These are phyloP conservation scores for Allomyces arbusculus DNA, from an alignment of 192 early-diverging fungal species.

Conservation along the genomic window DNA sequence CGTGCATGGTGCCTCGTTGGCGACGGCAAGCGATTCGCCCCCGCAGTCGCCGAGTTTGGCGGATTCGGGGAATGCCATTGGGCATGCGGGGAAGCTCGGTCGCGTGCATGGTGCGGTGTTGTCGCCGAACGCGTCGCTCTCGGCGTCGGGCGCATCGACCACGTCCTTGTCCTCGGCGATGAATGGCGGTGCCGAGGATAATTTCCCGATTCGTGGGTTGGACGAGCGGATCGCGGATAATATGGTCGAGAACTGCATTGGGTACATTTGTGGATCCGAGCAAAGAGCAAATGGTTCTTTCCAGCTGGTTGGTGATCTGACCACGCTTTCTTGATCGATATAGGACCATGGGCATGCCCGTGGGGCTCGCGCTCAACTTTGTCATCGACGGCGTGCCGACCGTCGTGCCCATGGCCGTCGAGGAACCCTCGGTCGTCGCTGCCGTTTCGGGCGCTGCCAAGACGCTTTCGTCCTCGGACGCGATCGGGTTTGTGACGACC, in stretches of 20 bases:
- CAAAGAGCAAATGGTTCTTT: constrained; percentile 3
- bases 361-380: constrained; percentile 54
- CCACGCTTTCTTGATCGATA: background rate
- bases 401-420: constrained; percentile 54
- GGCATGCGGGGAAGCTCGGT: constrained; percentile 2
- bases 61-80: background rate
- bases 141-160: too few relatives aligned
- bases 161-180: too few relatives aligned
- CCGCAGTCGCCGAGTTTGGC: constrained; percentile 6
- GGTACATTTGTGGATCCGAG: constrained; percentile 13
- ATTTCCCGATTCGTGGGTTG: constrained; percentile 37
- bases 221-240: constrained; percentile 48
- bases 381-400: constrained; percentile 35
- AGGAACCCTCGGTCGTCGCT: constrained; percentile 56
- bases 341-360: constrained; percentile 44
- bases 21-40: constrained; percentile 14
- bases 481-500: constrained; percentile 29
- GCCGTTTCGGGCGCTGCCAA: constrained; percentile 62
- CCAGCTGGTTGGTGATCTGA: background rate
- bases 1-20: constrained; percentile 8
- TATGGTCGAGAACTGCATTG: constrained; percentile 61
- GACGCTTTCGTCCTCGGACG: constrained; percentile 27
- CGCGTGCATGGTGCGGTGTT: constrained; percentile 1
- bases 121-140: too few relatives aligned
- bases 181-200: constrained; percentile 8